These are phyloP conservation scores for Bryoerythrophyllum caledonicum DNA, from an alignment of 225 moss, liverwort and hornwort genomes.

Conservation along the genomic window DNA sequence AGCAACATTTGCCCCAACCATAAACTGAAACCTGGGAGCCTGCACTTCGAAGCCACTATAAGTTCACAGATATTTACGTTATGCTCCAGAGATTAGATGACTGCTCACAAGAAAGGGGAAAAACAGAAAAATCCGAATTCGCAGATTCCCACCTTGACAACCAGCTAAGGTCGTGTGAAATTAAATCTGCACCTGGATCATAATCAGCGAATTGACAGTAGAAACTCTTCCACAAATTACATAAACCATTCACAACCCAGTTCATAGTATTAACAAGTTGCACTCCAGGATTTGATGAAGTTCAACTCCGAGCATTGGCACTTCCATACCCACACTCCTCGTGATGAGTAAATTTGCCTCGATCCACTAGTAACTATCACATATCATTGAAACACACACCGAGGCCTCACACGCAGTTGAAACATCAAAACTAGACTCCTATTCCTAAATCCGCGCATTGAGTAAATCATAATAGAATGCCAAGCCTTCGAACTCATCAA, in stretches of 20 bases:
- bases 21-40: slow-evolving; percentile 99
- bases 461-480: not conserved
- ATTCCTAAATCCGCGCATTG: not conserved
- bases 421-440: not conserved
- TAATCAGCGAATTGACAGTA: not conserved
- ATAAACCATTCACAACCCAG: not conserved
- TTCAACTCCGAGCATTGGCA: not conserved
- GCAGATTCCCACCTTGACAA: not conserved
- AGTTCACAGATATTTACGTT: not conserved
- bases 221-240: not conserved
- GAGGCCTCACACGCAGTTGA: not conserved
- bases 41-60: slow-evolving; percentile 38
- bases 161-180: not conserved
- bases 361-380: not conserved
- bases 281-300: not conserved
- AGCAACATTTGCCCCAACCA: slow-evolving; percentile 62
- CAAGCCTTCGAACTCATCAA: not conserved
- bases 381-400: not conserved
- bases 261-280: not conserved
- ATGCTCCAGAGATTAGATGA: not conserved
- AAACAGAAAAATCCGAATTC: not conserved
- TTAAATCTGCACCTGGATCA: not conserved
- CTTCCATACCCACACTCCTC: not conserved
- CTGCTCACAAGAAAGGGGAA: not conserved
- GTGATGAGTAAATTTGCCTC: not conserved